Evolutionary conservation across 305 asterid species (phyloP).

Genomic region (Withania somnifera): DNA sequence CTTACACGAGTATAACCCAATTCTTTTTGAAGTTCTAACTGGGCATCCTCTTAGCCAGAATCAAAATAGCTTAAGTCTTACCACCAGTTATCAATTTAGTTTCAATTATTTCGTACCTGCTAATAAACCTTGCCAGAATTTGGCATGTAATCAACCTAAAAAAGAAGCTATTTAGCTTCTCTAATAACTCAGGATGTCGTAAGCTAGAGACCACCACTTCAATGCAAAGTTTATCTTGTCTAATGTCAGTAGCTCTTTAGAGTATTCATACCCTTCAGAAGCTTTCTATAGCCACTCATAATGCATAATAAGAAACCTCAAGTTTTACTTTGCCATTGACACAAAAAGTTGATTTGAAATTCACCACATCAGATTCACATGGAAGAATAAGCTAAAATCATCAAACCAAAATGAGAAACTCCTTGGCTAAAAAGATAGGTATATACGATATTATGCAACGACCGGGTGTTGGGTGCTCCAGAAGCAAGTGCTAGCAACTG

Average conservation of each 20-base stretch:
- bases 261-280: not conserved
- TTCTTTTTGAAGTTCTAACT: not conserved
- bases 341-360: not conserved
- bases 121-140: not conserved
- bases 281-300: not conserved
- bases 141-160: not conserved
- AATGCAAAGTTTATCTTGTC: not conserved
- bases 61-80: not conserved
- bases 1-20: not conserved
- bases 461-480: constrained; percentile 54
- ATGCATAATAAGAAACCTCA: not conserved
- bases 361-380: not conserved
- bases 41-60: not conserved
- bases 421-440: not conserved
- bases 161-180: not conserved
- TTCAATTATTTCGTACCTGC: not conserved
- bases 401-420: not conserved
- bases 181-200: not conserved
- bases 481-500: constrained; percentile 81
- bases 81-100: not conserved
- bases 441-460: constrained; percentile 71
- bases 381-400: not conserved
- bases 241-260: not conserved
- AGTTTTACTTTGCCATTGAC: not conserved
- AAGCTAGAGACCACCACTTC: not conserved